Base-by-base conservation (phyloP, 352 stramenopile species). In the Phytopythium ostracodes region DNA sequence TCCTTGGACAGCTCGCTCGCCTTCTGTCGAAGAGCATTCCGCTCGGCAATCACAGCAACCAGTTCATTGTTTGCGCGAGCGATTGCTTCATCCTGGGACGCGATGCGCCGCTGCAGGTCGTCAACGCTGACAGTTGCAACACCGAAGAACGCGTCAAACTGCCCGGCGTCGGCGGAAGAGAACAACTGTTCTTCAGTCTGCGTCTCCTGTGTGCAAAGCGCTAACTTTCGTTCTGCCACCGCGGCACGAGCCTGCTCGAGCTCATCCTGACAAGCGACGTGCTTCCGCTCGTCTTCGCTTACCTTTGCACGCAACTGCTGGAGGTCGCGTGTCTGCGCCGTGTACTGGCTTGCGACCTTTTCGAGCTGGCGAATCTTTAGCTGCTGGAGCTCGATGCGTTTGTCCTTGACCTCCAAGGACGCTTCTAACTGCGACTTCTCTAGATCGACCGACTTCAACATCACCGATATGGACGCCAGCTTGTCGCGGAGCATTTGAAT, bases 401-500 rank as follows among this genome's bases (percentile, higher is more conserved):
- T 84, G 44, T 94, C 79, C 61, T 92, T 94, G 4, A 91, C 73
- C 56, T 91, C 83, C 1, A 94, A 51, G 0, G 80, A 75, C n/a
- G 72, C 68, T 2, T 61, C 51, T 2, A 91, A 51, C 42, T 83
- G 73, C 14, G 68, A 65, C n/a, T 86, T 89, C 47, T 94, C 83
- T 40, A 91, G 78, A 3, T 88, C 80, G 1, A 72, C 71, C n/a
- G 79, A 60, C 60, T 87, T 87, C 1, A 91, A 52, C 29, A 87
- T 64, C 46, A 91, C 73, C 6, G 83, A 87, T 40, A 91, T 65
- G 0, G 81, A 84, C 2, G 71, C 70, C 22, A 92, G 57, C 44
- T 94, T 94, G 35, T 89, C 76, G 63, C 81, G 79, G 1, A 94
- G 70, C 76, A 88, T 91, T 6, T 44, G 47, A 24, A 92, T 86